phyloP scores from a whole-genome alignment of 2,329 filamentous ascomycete genomes.

The Epichloe sp. region DNA sequence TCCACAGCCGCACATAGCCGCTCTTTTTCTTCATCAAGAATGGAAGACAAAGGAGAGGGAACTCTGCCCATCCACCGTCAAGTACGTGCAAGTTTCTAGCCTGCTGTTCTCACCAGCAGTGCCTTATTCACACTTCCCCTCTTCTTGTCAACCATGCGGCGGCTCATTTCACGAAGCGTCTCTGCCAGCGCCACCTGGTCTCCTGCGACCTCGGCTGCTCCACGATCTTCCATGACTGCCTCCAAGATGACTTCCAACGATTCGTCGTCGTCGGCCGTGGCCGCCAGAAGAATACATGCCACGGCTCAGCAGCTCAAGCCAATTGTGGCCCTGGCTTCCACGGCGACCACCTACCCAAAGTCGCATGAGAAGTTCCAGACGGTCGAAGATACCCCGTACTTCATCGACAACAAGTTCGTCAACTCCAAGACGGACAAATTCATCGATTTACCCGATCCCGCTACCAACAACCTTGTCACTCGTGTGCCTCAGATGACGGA shows the following conservation, averaged over 20 bases:
- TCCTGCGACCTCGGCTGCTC: slow-evolving; percentile 14
- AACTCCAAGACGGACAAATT: slow-evolving; percentile 54
- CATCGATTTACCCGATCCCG: slow-evolving; percentile 72
- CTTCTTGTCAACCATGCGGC: slow-evolving; percentile 27
- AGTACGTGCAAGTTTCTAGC: slow-evolving; percentile 3
- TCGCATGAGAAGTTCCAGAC: slow-evolving; percentile 57
- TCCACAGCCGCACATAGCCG: slow-evolving; percentile 2
- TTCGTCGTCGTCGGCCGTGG: slow-evolving; percentile 19
- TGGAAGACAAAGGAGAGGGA: not conserved
- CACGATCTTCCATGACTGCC: slow-evolving; percentile 14
- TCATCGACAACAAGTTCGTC: slow-evolving; percentile 68
- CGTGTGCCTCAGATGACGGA: slow-evolving; percentile 72
- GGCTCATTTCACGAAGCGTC: slow-evolving; percentile 28
- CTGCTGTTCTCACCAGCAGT: not conserved
- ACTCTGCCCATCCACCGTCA: not conserved
- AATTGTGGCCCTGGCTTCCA: slow-evolving; percentile 38
- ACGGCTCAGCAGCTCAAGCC: slow-evolving; percentile 42
- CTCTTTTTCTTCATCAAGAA: not conserved
- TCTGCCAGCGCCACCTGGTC: slow-evolving; percentile 22
- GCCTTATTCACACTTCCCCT: not conserved
- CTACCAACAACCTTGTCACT: slow-evolving; percentile 75
- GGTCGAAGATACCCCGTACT: slow-evolving; percentile 63
- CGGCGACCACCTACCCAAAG: slow-evolving; percentile 50
- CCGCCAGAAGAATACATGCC: slow-evolving; percentile 42
- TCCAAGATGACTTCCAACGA: slow-evolving; percentile 24